phyloP scores from a whole-genome alignment of 2,329 filamentous ascomycete genomes.

The Calonectria honghensis region DNA sequence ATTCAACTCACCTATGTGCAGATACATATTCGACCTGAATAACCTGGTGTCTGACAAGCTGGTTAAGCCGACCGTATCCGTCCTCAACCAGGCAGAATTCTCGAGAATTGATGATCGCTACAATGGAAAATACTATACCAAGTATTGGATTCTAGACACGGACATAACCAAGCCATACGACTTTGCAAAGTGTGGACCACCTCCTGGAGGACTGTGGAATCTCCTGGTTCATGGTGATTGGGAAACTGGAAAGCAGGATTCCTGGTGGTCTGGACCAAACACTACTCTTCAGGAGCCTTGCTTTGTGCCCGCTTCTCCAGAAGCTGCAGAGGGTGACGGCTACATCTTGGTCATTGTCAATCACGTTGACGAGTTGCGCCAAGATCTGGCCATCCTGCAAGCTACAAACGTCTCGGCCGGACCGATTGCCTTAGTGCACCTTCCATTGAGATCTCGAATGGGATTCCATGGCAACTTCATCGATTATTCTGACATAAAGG shows the following conservation, averaged over 20 bases:
- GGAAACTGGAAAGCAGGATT: neutral
- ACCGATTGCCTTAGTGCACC: slow-evolving; percentile 8
- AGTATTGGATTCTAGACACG: no score
- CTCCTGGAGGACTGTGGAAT: neutral
- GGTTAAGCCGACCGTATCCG: no score
- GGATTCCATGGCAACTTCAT: slow-evolving; percentile 36
- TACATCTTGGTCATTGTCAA: slow-evolving; percentile 32
- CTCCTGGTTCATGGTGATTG: slow-evolving; percentile 21
- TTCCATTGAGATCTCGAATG: slow-evolving; percentile 15
- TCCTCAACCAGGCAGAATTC: no score
- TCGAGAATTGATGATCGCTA: no score
- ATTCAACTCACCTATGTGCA: neutral
- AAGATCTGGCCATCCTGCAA: slow-evolving; percentile 34
- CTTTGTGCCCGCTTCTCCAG: slow-evolving; percentile 19
- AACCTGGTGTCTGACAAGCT: no score
- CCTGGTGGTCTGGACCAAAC: slow-evolving; percentile 17
- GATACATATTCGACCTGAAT: slow-evolving; percentile 19
- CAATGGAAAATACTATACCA: no score
- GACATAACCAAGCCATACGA: no score
- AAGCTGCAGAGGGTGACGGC: neutral
- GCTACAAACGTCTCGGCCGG: slow-evolving; percentile 10
- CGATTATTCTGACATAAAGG: neutral
- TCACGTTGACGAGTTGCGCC: slow-evolving; percentile 7
- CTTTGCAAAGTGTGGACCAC: no score
- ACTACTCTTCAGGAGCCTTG: slow-evolving; percentile 32